Evolutionary conservation across 2,329 filamentous ascomycete genomes (phyloP), one percentile per base, ranked within the genome.

Genomic region (Stachybotrys chartarum): DNA sequence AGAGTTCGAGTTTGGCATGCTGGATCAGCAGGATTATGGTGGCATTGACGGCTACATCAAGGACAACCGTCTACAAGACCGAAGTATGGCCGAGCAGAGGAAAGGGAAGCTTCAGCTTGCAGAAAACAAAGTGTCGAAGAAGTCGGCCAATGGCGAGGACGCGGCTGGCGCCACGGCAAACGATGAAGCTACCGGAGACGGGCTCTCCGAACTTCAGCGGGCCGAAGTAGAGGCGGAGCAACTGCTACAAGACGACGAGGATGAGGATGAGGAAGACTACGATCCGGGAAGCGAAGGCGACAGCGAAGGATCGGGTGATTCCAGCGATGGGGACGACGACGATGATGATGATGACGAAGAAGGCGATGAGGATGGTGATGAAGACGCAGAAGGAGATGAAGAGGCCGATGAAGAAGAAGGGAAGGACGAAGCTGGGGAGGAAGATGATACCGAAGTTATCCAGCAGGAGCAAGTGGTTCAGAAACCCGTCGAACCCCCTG

Each of bases 1-100:
- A 58, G 85, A 88, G 63, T 70, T 86, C 24, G 85, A 88, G 65
- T 88, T 88, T 59, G 76, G 76, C 44, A 88, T 88, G 85, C 67
- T 88, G 17, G 85, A 88, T 61, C 85, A 88, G 68, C 82, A 84
- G 59, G 84, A 88, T 64, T 87, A 85, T 57, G 73, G 71, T 5
- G 81, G 78, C 24, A 87, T 88, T 58, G 83, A 86, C 61, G 78
- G 81, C 59, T 88, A 85, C 62, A 76, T 88, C 50, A 78, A 79
- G 62, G 76, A 76, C 10, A 80, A 87, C 60, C 75, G 79, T 0
- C 74, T 88, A 30, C 82, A 86, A 58, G 84, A 88, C 63, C 75
- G 82, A 57, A 87, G 85, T 64, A 84, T 88, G 83, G 85, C 84
- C 0, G 85, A 88, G 64, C 79, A 82, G 64, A 72, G 85, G 53